Conservation (phyloP, 305 asterid species). For the Nicotiana rustica region DNA sequence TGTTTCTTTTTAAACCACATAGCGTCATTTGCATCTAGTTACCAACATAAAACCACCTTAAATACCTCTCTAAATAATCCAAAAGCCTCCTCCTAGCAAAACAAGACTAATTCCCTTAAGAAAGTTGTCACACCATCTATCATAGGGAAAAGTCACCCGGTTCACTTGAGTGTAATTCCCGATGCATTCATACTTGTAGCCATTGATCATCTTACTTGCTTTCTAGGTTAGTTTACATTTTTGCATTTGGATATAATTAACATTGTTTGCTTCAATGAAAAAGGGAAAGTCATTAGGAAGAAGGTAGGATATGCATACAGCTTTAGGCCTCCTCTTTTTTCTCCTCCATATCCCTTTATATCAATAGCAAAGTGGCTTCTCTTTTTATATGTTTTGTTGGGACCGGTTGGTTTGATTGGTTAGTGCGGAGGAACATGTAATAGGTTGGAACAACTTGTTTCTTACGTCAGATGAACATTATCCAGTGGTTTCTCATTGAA, state of each 20-base stretch:
- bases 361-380: not conserved
- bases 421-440: not conserved
- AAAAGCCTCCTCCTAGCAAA: too few relatives aligned
- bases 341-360: not conserved
- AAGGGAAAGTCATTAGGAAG: not conserved
- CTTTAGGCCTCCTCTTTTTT: not conserved
- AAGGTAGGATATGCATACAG: conserved; percentile 14
- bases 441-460: not conserved
- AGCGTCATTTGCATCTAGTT: too few relatives aligned
- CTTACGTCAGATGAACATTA: not conserved
- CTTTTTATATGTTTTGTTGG: not conserved
- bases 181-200: too few relatives aligned
- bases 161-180: too few relatives aligned
- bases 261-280: not conserved
- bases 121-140: too few relatives aligned
- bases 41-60: too few relatives aligned
- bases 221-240: too few relatives aligned
- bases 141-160: too few relatives aligned
- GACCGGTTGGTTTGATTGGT: not conserved
- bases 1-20: too few relatives aligned
- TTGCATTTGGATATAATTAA: not conserved
- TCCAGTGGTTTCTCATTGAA: not conserved
- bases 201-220: too few relatives aligned
- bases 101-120: too few relatives aligned
- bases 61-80: too few relatives aligned